Conservation (phyloP, 768 basidiomycete genomes). For the Naganishia kalamii region DNA sequence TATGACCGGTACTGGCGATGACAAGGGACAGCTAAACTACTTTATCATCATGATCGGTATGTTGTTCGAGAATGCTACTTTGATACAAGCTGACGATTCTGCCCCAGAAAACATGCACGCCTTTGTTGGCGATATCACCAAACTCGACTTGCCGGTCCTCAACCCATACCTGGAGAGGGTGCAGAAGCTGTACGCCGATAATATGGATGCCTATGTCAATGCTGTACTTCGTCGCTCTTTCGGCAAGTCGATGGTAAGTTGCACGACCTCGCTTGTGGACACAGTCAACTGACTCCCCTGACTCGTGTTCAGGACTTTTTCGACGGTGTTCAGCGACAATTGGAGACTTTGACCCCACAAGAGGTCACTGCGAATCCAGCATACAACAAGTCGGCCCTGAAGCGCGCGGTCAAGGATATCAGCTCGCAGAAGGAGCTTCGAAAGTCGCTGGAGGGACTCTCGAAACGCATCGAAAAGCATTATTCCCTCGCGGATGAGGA, state of each 20-base stretch:
- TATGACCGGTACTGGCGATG: conserved; percentile 54
- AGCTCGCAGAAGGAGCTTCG: conserved; percentile 73
- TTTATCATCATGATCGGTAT: conserved; percentile 89
- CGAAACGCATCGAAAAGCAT: conserved; percentile 91
- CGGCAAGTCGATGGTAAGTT: conserved; percentile 71
- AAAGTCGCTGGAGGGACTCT: conserved; percentile 76
- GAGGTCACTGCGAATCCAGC: conserved; percentile 69
- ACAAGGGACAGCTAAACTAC: conserved; percentile 93
- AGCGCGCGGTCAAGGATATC: conserved; percentile 77
- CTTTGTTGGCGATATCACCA: conserved; percentile 74
- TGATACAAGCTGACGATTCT: background rate
- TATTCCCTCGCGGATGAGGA: conserved; percentile 49
- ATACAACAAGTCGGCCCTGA: conserved; percentile 71
- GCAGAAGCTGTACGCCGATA: conserved; percentile 80
- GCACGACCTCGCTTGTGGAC: background rate
- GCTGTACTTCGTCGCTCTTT: conserved; percentile 81
- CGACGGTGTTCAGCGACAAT: conserved; percentile 79
- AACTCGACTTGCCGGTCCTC: conserved; percentile 56
- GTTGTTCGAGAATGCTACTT: conserved; percentile 32
- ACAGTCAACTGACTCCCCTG: background rate
- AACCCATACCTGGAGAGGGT: conserved; percentile 63
- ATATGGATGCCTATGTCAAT: conserved; percentile 75
- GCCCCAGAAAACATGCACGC: conserved; percentile 88
- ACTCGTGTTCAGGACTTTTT: conserved; percentile 72
- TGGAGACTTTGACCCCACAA: conserved; percentile 63